Percentiles rank a stretch among this genome's conserved stretches.
Conservation (phyloP, 2,329 filamentous ascomycete genomes). For the Bipolaris bicolor region DNA sequence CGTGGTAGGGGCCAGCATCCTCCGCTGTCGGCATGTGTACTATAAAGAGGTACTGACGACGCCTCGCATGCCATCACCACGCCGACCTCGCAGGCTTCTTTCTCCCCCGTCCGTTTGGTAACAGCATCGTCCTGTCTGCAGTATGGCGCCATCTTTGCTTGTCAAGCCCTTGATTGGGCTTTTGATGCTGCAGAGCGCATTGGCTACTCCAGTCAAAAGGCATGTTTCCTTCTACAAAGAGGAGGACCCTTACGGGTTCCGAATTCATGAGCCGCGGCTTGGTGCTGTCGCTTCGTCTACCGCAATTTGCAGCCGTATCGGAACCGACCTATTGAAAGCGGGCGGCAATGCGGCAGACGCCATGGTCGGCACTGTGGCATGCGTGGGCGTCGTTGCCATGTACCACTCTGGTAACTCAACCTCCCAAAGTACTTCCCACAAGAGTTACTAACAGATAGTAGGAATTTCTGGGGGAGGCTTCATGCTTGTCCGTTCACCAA, state of each 20-base stretch:
- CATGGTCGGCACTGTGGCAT: conserved; percentile 55
- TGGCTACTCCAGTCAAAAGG: conserved; percentile 33
- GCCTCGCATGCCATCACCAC: conserved; percentile 9
- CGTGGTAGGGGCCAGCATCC: background rate
- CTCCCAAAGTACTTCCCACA: too few relatives aligned
- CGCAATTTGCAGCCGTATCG: conserved; percentile 55
- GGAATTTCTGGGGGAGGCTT: conserved; percentile 93
- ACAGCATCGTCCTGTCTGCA: conserved; percentile 8
- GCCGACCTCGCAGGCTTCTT: conserved; percentile 13
- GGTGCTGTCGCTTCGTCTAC: conserved; percentile 57
- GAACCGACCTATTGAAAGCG: conserved; percentile 52
- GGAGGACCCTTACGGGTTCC: conserved; percentile 4
- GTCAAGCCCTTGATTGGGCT: conserved; percentile 32
- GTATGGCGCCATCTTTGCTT: conserved; percentile 31
- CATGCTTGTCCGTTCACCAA: conserved; percentile 74
- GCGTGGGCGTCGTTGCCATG: conserved; percentile 58
- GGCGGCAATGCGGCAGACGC: conserved; percentile 61
- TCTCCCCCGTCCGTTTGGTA: conserved; percentile 16
- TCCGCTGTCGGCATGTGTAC: conserved; percentile 13
- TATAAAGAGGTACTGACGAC: conserved; percentile 16
- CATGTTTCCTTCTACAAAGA: conserved; percentile 11
- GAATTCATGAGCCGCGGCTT: conserved; percentile 33
- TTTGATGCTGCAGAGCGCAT: conserved; percentile 35
- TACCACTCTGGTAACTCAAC: conserved; percentile 49
- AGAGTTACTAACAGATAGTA: conserved; percentile 17